These are phyloP conservation scores for Phyllosticta ampelicida DNA, from an alignment of 2,329 filamentous ascomycete genomes.

Conservation along the genomic window DNA sequence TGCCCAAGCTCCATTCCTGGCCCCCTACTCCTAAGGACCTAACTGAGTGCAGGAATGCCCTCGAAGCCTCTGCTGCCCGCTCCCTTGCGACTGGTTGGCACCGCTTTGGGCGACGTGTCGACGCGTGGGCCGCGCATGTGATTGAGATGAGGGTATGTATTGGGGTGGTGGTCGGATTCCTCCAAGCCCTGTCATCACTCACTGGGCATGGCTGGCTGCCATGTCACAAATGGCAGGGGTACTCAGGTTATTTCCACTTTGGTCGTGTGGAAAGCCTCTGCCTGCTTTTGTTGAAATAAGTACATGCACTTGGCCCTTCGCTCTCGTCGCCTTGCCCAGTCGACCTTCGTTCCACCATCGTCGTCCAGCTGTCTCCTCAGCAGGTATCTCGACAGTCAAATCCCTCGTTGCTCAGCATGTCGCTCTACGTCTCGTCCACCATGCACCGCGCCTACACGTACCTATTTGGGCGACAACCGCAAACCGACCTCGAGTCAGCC, in stretches of 20 bases:
- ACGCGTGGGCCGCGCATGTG: neutral
- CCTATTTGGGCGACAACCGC: slow-evolving; percentile 2
- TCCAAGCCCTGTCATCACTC: neutral
- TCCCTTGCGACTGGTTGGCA: neutral
- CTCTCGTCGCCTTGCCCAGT: neutral
- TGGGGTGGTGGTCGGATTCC: neutral
- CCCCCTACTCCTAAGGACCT: neutral
- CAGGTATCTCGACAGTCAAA: no score
- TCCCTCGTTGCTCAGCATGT: neutral
- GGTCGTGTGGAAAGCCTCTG: neutral
- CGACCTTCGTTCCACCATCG: neutral
- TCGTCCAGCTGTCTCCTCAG: no score
- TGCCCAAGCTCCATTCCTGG: neutral
- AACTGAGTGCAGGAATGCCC: neutral
- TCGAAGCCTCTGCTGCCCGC: neutral
- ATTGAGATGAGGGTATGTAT: neutral
- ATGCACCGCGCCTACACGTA: slow-evolving; percentile 8
- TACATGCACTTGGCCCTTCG: no score
- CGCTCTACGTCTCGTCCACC: neutral
- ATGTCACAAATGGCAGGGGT: neutral
- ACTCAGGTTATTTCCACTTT: neutral
- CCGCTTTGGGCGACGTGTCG: neutral
- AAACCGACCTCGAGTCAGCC: slow-evolving; percentile 1
- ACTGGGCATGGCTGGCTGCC: no score
- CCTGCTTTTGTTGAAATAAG: neutral